Base-by-base conservation (phyloP, 139 green algal species). In the Picochlorum sp. region DNA sequence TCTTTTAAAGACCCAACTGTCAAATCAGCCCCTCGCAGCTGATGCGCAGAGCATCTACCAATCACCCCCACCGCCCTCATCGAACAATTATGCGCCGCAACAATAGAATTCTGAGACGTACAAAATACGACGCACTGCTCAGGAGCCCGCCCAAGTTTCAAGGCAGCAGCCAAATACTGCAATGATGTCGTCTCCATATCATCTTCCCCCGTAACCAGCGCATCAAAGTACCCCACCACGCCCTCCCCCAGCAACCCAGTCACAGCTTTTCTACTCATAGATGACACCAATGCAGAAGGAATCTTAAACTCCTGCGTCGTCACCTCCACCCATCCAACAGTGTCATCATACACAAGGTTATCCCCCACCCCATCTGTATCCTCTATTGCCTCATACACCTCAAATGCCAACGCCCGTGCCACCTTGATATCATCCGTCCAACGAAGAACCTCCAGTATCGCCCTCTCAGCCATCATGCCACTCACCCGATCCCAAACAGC, bases 21-120 rank as follows among this genome's bases (percentile, higher is more conserved):
- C 23, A 96, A 72, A 69, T 96, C 89, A 6, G 89, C 89, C 15
- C 69, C 68, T 38, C 82, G 72, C 45, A 96, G 80, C 75, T 83
- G 65, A 45, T 73, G 86, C 20, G 62, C 77, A 7, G 49, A 65
- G 51, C 86, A 72, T 2, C 65, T 38, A n/a, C 84, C 83, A 38
- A 84, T 69, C 24, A 90, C 41, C 11, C 75, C 77, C 44, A 84
- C 77, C 3, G 83, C 85, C 65, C 89, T 89, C 81, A 95, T 92
- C 50, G 79, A 90, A 77, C 83, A 92, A 65, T 96, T 96, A 74
- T 96, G 90, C 4, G 90, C 90, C 6, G 89, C 90, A 1, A 86
- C 84, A 21, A 96, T 61, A 41, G 79, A 77, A 15, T 66, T 65
- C 1, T 84, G 86, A 20, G 67, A 77, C 59, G 65, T 64, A 8